Evolutionary conservation across 192 early-diverging fungal species (phyloP).

Genomic region (Dissophora globulifera): DNA sequence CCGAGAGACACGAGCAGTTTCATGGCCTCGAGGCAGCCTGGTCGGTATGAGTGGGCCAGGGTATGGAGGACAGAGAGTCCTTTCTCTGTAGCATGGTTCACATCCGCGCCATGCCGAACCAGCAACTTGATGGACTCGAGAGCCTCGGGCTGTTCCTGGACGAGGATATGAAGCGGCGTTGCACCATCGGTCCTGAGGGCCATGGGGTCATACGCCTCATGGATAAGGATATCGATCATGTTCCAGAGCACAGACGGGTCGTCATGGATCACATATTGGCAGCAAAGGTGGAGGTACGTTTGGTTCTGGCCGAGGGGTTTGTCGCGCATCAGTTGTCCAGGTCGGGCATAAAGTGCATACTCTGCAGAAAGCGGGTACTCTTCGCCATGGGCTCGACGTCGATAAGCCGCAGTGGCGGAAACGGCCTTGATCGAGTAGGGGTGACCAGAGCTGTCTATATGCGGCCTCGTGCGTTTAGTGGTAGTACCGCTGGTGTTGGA

Average conservation of each 20-base stretch:
- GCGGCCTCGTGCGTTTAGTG: neutral
- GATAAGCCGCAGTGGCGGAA: conserved; percentile 17
- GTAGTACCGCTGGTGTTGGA: neutral
- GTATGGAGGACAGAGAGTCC: conserved; percentile 47
- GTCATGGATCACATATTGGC: conserved; percentile 34
- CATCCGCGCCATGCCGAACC: conserved; percentile 67
- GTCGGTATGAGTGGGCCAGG: conserved; percentile 53
- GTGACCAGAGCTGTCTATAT: conserved; percentile 30
- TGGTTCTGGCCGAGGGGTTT: conserved; percentile 41
- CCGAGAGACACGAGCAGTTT: conserved; percentile 65
- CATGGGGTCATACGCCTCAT: conserved; percentile 49
- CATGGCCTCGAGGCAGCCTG: conserved; percentile 70
- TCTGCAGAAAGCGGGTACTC: conserved; percentile 28
- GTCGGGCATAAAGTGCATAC: conserved; percentile 45
- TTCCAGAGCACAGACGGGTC: conserved; percentile 45
- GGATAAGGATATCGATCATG: conserved; percentile 50
- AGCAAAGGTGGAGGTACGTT: conserved; percentile 48
- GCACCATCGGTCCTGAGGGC: conserved; percentile 35
- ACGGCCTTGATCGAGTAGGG: conserved; percentile 26
- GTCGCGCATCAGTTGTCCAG: conserved; percentile 45
- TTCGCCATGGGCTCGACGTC: neutral
- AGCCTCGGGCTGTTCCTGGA: conserved; percentile 46
- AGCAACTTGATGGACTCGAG: conserved; percentile 55
- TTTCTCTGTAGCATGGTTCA: conserved; percentile 50
- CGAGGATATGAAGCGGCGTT: conserved; percentile 42